Base-by-base conservation (phyloP, 73 alveolate genomes). In the Paramecium octaurelia region DNA sequence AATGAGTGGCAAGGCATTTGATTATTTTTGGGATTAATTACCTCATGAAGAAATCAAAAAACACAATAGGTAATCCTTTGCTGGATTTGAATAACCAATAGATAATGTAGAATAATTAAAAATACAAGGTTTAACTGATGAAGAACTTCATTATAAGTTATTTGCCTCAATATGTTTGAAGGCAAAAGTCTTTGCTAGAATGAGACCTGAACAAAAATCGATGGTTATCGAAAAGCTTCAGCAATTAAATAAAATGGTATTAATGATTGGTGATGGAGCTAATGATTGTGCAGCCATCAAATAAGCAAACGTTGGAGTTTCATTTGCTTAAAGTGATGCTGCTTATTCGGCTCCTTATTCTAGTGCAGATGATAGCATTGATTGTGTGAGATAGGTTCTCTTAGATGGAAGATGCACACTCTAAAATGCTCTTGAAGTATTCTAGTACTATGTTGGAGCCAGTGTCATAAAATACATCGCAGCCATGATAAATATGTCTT, bases 191-290 rank as follows among this genome's bases (percentile, higher is more conserved):
- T 97, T 92, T 86, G 97, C 98, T 1, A 93, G 98, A 92, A 97
- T 97, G 98, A 93, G 98, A 21, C 98, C 99, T 7, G 99, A 97
- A 86, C 96, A 97, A 54, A 97, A 97, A 87, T 95, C 97, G 29
- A 92, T 86, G 75, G 93, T 97, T 3, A 97, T 97, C 1, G 96
- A 92, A 42, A 94, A 94, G 54, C 90, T 95, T 20, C 84, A 97
- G 90, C 69, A 96, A 1, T 50, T 80, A 58, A 34, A 90, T 40
- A 95, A 88, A 89, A 70, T 75, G 40, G 97, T 97, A 21, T 94
- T 95, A 36, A 97, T 97, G 98, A 96, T 98, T 58, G 98, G 99
- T 9, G 99, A 97, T 88, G 99, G 99, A 7, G 98, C 99, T 7
- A 97, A 97, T 93, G 99, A 97, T 92, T 97, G 99, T 90, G 94